Base-by-base conservation (phyloP, 2,329 filamentous ascomycete species). In the Capronia epimyces region DNA sequence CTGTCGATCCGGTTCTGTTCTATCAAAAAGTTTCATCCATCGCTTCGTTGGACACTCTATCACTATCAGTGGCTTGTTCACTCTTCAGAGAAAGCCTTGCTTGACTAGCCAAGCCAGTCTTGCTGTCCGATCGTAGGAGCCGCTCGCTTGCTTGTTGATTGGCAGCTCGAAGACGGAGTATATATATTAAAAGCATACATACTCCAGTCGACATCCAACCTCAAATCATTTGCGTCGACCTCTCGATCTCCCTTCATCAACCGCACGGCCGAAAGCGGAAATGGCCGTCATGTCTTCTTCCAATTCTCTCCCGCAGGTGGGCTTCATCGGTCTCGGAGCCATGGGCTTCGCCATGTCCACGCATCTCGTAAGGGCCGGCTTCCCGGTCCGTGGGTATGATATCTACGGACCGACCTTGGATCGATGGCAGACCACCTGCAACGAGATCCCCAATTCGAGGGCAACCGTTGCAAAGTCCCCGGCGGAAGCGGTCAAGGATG, bases 281-380 rank as follows among this genome's bases (percentile, higher is more conserved):
- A 52, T 45, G 48, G 41, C 48, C 22, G 41, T 43, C 39, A 52
- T 43, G 18, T 31, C 61, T 37, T 61, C 59, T 20, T 57, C 45
- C 25, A 67, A 58, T 18, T 69, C 71, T 59, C 69, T 69, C 27
- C 77, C 75, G 21, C 63, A 68, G 46, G 71, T 86, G 47, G 78
- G 80, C 57, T 87, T 88, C 68, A 82, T 86, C 57, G 86, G 86
- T 72, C 82, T 89, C 2, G 86, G 86, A 50, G 85, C 85, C 68
- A 89, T 89, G 86, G 86, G 86, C 64, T 86, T 87, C 66, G 86
- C 86, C 64, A 89, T 89, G 85, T 86, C 86, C 57, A 86, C 80
- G 53, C 78, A 88, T 64, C 78, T 89, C 40, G 73, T 88, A 61
- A 80, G 81, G 59, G 70, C 78, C 57, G 83, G 83, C 51, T 86